phyloP scores from a whole-genome alignment of 2,329 filamentous ascomycete genomes.

The Mycogone perniciosa region DNA sequence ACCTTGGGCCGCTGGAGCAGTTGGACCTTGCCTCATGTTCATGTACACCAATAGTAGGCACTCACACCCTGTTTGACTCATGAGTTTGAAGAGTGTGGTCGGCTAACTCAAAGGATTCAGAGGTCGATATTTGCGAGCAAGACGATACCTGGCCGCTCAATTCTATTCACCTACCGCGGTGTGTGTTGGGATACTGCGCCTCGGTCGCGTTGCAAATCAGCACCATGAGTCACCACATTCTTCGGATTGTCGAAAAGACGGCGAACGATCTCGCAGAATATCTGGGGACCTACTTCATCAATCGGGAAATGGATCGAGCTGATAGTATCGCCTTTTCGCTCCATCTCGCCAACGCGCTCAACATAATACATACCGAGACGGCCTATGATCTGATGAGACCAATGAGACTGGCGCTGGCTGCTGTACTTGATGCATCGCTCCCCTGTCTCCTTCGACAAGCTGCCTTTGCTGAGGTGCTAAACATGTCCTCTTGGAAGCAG shows the following conservation, averaged over 20 bases:
- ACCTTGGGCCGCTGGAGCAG: constrained; percentile 19
- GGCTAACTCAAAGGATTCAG: constrained; percentile 11
- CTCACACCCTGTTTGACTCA: background rate
- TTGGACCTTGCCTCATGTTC: constrained; percentile 28
- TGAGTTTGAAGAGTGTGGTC: background rate
- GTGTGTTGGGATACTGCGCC: constrained; percentile 27
- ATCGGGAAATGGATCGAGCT: constrained; percentile 14
- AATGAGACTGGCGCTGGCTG: constrained; percentile 27
- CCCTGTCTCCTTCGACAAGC: constrained; percentile 21
- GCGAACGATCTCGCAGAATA: constrained; percentile 18
- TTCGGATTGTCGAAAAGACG: constrained; percentile 23
- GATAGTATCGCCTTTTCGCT: constrained; percentile 19
- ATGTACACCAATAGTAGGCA: constrained; percentile 31
- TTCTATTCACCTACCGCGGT: constrained; percentile 26
- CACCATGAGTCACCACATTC: constrained; percentile 22
- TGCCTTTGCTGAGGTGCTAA: constrained; percentile 19
- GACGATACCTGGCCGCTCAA: constrained; percentile 20
- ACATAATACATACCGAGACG: constrained; percentile 21
- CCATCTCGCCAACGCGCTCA: constrained; percentile 25
- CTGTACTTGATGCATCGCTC: constrained; percentile 22
- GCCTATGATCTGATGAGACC: constrained; percentile 23
- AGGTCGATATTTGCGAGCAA: constrained; percentile 24
- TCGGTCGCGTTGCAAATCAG: constrained; percentile 25
- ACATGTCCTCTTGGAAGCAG: constrained; percentile 19
- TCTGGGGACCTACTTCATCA: constrained; percentile 14